A percentile compares a stretch with the other conserved stretches of the same genome.
Conservation (phyloP, 2,329 filamentous ascomycete species). For the Ophiostoma ips region DNA sequence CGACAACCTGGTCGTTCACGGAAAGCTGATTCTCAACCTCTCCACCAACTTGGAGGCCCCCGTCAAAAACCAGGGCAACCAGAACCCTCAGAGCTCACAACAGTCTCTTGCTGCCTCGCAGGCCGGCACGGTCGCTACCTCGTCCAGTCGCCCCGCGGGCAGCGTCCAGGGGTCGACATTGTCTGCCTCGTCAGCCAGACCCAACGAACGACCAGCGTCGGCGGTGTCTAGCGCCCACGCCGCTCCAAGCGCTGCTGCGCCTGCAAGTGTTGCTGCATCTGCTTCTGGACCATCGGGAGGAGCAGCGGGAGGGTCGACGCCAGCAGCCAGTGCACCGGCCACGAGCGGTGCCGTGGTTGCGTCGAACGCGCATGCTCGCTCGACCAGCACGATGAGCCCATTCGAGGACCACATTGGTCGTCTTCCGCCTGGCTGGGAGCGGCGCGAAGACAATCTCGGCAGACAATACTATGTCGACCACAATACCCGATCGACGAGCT, state of each 20-base stretch:
- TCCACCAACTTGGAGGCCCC: conserved; percentile 78
- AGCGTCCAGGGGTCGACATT: conserved; percentile 29
- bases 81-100: conserved; percentile 5
- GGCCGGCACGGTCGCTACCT: neutral
- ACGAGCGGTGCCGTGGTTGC: conserved; percentile 28
- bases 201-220: conserved; percentile 38
- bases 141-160: conserved; percentile 28
- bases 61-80: conserved; percentile 24
- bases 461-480: conserved; percentile 98
- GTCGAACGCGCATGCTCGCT: conserved; percentile 24
- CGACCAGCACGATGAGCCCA: conserved; percentile 57
- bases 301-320: neutral
- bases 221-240: conserved; percentile 37
- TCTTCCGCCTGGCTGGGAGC: conserved; percentile 87
- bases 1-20: conserved; percentile 93
- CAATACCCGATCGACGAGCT: conserved; percentile 91
- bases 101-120: neutral
- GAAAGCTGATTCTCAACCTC: conserved; percentile 91
- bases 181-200: conserved; percentile 27
- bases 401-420: conserved; percentile 95
- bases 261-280: conserved; percentile 30
- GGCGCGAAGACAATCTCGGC: conserved; percentile 85
- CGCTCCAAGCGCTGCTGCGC: conserved; percentile 22
- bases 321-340: conserved; percentile 19
- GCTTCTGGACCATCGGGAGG: conserved; percentile 16